Evolutionary conservation across 805 yeast species (phyloP), one percentile per base, ranked within the genome.

Genomic region (Priceomyces medius): DNA sequence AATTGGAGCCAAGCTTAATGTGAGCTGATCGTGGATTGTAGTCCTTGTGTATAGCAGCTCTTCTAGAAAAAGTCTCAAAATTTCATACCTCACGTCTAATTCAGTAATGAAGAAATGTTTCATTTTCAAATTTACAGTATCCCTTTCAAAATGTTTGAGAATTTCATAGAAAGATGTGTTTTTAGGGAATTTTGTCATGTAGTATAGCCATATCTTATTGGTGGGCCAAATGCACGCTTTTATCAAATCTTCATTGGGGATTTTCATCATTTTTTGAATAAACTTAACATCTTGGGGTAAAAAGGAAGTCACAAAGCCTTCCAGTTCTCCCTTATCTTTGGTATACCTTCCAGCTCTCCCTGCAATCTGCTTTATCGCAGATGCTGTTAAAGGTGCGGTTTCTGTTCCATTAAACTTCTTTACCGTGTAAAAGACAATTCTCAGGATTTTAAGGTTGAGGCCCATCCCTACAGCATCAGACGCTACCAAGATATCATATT

Each of bases 381-480:
- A 84, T 3, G 75, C 63, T 0, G 85, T 68, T 21, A 93, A 59
- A 1, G 58, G 58, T 7, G 61, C 62, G 44, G 70, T 63, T 12
- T 59, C 63, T 10, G 53, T 56, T 4, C 97, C 97, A 56, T 88
- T 79, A 51, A 76, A 90, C 61, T 93, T 93, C 37, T 59, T 58
- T 20, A 77, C 66, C 0, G 83, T 73, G 13, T 85, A 78, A 56
- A 93, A 90, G 1, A 93, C 75, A 4, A 93, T 77, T 45, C 98
- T 68, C 44, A 81, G 79, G 49, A 93, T 90, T 19, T 86, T 83
- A 54, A 93, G 69, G 56, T 93, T 93, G 40, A 93, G 71, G 0
- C 99, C 99, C 97, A 93, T 91, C 2, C 99, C 99, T 47, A 93
- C 81, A 0, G 99, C 99, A 66, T 93, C 98, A 2, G 96, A 86